phyloP scores from a whole-genome alignment of 352 stramenopile genomes.

The Globisporangium polare region DNA sequence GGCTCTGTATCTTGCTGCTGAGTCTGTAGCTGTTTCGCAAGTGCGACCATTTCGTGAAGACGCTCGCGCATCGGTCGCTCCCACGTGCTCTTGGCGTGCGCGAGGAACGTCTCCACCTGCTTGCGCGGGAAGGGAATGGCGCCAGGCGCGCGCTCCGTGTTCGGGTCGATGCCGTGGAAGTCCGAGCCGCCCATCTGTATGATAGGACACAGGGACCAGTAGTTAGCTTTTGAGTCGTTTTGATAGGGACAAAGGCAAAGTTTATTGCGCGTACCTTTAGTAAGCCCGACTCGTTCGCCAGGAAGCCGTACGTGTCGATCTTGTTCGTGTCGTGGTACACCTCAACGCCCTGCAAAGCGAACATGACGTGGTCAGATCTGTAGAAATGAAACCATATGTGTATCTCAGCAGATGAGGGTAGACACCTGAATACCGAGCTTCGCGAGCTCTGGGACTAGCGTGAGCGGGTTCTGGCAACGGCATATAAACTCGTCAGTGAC shows the following conservation, averaged over 20 bases:
- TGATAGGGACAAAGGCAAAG: neutral
- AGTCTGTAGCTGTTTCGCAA: slow-evolving; percentile 15
- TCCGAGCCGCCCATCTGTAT: slow-evolving; percentile 73
- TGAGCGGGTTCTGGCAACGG: slow-evolving; percentile 51
- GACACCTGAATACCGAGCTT: slow-evolving; percentile 73
- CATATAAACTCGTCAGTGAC: neutral
- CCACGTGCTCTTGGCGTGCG: slow-evolving; percentile 66
- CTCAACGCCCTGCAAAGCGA: slow-evolving; percentile 53
- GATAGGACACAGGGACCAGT: neutral
- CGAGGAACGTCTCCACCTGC: slow-evolving; percentile 69
- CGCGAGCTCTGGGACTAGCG: slow-evolving; percentile 61
- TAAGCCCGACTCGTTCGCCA: slow-evolving; percentile 69
- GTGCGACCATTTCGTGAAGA: slow-evolving; percentile 29
- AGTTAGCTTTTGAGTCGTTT: neutral
- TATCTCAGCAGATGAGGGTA: neutral
- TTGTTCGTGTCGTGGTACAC: slow-evolving; percentile 80
- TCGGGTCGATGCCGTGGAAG: slow-evolving; percentile 79
- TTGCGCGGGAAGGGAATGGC: slow-evolving; percentile 69
- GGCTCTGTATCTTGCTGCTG: neutral
- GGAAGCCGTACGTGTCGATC: slow-evolving; percentile 75
- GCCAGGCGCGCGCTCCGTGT: slow-evolving; percentile 62
- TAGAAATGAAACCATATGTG: neutral
- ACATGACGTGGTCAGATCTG: neutral
- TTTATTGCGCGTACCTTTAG: slow-evolving; percentile 40
- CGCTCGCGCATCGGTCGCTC: slow-evolving; percentile 47